Percentiles rank a stretch among this genome's conserved stretches.
These are phyloP conservation scores for Trifolium dubium DNA, from an alignment of 306 rosid species.

Conservation along the genomic window DNA sequence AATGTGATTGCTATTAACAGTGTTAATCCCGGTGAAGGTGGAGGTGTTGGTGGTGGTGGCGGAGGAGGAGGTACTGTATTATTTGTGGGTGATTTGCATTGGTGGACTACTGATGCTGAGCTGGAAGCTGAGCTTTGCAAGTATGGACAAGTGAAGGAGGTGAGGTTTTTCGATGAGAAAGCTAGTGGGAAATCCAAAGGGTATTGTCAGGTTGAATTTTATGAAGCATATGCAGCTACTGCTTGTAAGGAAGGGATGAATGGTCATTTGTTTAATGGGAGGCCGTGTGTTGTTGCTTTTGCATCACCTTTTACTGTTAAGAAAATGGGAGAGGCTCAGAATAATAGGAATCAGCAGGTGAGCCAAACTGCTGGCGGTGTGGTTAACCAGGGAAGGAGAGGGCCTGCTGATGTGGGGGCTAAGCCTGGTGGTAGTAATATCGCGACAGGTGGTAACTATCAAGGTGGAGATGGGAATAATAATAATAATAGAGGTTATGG, in stretches of 20 bases:
- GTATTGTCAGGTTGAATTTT: conserved; percentile 95
- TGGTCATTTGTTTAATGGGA: conserved; percentile 81
- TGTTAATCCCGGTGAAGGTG: conserved; percentile 41
- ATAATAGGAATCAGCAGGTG: conserved; percentile 72
- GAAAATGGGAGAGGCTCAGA: conserved; percentile 97
- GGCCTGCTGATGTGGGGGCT: conserved; percentile 66
- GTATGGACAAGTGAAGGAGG: conserved; percentile 91
- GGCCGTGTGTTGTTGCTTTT: conserved; percentile 87
- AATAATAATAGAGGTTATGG: conserved; percentile 65
- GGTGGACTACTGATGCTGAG: conserved; percentile 99
- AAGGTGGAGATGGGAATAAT: conserved; percentile 77
- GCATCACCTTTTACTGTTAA: conserved; percentile 85
- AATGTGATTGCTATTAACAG: conserved; percentile 44
- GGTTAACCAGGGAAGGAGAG: conserved; percentile 63
- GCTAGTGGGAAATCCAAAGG: conserved; percentile 99
- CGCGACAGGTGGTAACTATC: conserved; percentile 83
- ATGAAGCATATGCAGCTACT: conserved; percentile 67
- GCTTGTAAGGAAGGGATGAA: conserved; percentile 94
- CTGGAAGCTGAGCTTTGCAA: conserved; percentile 78
- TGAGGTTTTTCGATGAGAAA: conserved; percentile 94
- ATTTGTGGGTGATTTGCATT: conserved; percentile 97
- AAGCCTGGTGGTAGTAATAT: conserved; percentile 73
- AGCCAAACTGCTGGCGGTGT: conserved; percentile 45
- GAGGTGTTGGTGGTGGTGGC: conserved; percentile 31
- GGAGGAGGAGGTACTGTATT: conserved; percentile 69